A percentile compares a stretch with the other conserved stretches of the same genome.
Evolutionary conservation across 2,329 filamentous ascomycete species (phyloP).

Genomic region (Microcera coccophila): DNA sequence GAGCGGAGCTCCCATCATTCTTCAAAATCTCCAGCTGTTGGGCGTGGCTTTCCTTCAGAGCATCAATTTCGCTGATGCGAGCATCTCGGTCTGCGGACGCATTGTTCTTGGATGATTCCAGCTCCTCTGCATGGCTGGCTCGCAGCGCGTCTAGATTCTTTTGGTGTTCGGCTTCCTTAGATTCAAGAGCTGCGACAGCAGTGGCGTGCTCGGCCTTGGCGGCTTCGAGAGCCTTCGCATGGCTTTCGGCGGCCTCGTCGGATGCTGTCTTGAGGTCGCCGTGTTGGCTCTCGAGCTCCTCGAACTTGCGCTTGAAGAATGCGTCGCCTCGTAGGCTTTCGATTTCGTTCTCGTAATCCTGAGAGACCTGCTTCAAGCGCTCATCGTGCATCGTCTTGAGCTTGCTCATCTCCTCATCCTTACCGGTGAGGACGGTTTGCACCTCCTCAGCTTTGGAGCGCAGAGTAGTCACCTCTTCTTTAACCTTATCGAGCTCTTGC

Average conservation of each 20-base stretch:
- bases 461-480: conserved; percentile 46
- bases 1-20: conserved; percentile 37
- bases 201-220: conserved; percentile 43
- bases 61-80: conserved; percentile 48
- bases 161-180: conserved; percentile 51
- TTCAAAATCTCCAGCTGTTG: conserved; percentile 46
- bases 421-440: conserved; percentile 43
- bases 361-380: conserved; percentile 55
- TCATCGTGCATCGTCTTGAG: conserved; percentile 55
- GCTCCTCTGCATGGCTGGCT: conserved; percentile 55
- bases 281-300: conserved; percentile 57
- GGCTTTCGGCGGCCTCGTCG: conserved; percentile 34
- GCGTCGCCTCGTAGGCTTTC: conserved; percentile 60
- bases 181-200: conserved; percentile 45
- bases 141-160: conserved; percentile 52
- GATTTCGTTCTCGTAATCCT: conserved; percentile 63
- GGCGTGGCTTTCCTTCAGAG: conserved; percentile 53
- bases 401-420: conserved; percentile 48
- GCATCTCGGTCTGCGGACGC: conserved; percentile 48
- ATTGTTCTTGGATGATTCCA: conserved; percentile 53
- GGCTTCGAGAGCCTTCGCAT: conserved; percentile 41
- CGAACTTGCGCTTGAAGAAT: conserved; percentile 60
- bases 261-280: conserved; percentile 43
- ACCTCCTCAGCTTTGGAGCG: conserved; percentile 48
- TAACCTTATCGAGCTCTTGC: conserved; percentile 37